Percentiles rank a stretch among this genome's conserved stretches.
phyloP scores from a whole-genome alignment of 116 monocot species.

The Zostera marina region DNA sequence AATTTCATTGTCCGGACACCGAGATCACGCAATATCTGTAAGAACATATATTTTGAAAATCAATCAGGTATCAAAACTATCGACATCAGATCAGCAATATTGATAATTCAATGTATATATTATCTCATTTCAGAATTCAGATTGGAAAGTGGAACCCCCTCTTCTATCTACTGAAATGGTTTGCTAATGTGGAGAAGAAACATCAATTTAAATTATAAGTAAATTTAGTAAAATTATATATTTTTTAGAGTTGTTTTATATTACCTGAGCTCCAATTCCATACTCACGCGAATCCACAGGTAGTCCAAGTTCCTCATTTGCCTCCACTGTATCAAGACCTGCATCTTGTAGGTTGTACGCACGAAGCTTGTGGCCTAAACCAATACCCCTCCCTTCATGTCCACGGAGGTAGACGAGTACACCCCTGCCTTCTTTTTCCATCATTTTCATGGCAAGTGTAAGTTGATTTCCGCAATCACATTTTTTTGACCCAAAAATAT shows the following conservation, averaged over 20 bases:
- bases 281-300: conserved; percentile 95
- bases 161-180: too few species aligned
- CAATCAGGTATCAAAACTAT: neutral
- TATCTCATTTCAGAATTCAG: too few species aligned
- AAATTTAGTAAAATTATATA: neutral
- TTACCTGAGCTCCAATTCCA: conserved; percentile 97
- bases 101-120: neutral
- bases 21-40: conserved; percentile 74
- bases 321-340: conserved; percentile 91
- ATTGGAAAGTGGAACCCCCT: too few species aligned
- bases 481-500: conserved; percentile 89
- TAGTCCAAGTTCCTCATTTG: conserved; percentile 89
- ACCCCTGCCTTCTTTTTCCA: conserved; percentile 80
- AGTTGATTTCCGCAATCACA: conserved; percentile 95
- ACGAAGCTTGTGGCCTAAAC: conserved; percentile 91
- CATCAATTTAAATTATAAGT: too few species aligned
- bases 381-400: conserved; percentile 95
- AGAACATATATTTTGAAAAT: conserved; percentile 2
- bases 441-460: conserved; percentile 74
- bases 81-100: neutral
- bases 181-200: too few species aligned
- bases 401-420: conserved; percentile 94
- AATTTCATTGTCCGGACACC: conserved; percentile 88
- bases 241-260: neutral
- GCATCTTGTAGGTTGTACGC: conserved; percentile 92